Evolutionary conservation across 2,329 filamentous ascomycete genomes (phyloP), one percentile per base, ranked within the genome.

Genomic region (Bertia moriformis): DNA sequence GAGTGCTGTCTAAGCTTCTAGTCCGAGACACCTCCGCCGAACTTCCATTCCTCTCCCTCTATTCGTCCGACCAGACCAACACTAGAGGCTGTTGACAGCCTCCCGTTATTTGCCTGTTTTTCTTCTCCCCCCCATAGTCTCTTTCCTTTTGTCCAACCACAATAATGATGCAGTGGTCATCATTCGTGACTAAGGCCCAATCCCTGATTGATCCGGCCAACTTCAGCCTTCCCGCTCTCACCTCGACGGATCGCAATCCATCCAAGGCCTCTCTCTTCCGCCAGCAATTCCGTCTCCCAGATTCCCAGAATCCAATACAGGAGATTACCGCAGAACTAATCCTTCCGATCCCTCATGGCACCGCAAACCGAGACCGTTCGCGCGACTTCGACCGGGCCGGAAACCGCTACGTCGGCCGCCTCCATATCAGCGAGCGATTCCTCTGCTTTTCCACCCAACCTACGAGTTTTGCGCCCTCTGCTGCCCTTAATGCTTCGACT

Each of bases 281-380:
- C 63, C 81, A 83, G 58, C 91, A 98, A 62, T 98, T 98, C 66
- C 85, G 91, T 48, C 80, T 98, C 22, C 91, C 91, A 36, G 78
- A 86, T 53, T 82, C 85, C 29, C 89, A 98, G 62, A 88, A 83
- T 45, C 91, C 91, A 41, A 72, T 96, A 42, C 87, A 93, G 63
- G 91, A 98, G 66, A 95, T 98, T 62, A 87, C 83, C 44, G 88
- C 91, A 53, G 91, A 98, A 66, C 75, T 98, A 43, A 93, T 87
- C 41, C 83, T 98, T 42, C 79, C 81, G 40, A 78, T 74, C 44
- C 74, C 75, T 46, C 83, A 80, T 58, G 32, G 12, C 15, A 29
- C 24, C 10, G 10, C 24, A 10, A 10, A 29, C 10, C 10, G 24
- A 10, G 32, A 35, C 7, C 10, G 15, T 7, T 18, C 32, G 38